Evolutionary conservation across 495 filamentous ascomycete genomes (phyloP).

Genomic region (Talaromyces liani): DNA sequence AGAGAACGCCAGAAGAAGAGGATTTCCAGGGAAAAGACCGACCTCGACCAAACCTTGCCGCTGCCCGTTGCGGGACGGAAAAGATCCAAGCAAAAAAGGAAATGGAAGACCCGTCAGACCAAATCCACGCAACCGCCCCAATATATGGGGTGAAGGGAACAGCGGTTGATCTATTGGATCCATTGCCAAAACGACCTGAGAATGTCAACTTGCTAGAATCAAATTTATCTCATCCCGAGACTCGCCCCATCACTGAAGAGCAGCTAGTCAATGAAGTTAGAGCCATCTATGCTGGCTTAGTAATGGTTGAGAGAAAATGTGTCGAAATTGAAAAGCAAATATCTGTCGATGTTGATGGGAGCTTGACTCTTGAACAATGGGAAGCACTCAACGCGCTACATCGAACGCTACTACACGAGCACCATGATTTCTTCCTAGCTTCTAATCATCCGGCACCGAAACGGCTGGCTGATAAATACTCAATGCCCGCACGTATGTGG

Average conservation of each 20-base stretch:
- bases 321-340: constrained; percentile 60
- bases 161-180: no score
- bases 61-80: not conserved
- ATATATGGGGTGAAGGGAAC: not conserved
- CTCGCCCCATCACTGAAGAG: constrained; percentile 63
- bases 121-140: not conserved
- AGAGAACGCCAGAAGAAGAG: not conserved
- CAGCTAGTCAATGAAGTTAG: constrained; percentile 52
- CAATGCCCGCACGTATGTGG: constrained; percentile 83
- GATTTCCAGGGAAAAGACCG: not conserved
- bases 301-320: constrained; percentile 75
- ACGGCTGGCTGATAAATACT: constrained; percentile 57
- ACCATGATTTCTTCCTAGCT: constrained; percentile 76
- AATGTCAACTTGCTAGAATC: not conserved
- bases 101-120: not conserved
- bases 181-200: no score
- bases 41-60: not conserved
- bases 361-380: constrained; percentile 52
- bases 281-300: constrained; percentile 67
- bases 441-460: constrained; percentile 58
- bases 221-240: constrained; percentile 35
- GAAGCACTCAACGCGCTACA: constrained; percentile 68
- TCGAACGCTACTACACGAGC: constrained; percentile 64
- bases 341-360: constrained; percentile 24
- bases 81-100: not conserved